A percentile compares a stretch with the other conserved stretches of the same genome.
These are phyloP conservation scores for Cercospora sp. DNA, from an alignment of 2,329 filamentous ascomycete genomes.

Conservation along the genomic window DNA sequence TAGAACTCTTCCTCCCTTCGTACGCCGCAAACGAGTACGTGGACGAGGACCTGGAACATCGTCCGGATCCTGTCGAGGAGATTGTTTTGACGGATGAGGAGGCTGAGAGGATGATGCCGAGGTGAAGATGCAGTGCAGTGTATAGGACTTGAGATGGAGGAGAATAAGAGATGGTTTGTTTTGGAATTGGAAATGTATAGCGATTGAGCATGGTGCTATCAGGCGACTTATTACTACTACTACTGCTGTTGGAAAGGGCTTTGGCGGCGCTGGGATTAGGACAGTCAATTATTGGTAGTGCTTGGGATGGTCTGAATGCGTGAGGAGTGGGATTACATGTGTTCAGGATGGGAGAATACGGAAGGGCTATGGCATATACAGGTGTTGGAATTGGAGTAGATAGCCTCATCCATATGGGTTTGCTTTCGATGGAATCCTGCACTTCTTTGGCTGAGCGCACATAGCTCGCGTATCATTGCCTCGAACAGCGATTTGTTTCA, in stretches of 20 bases:
- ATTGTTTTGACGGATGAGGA: slow-evolving; percentile 78
- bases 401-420: neutral
- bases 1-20: slow-evolving; percentile 78
- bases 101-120: slow-evolving; percentile 64
- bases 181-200: neutral
- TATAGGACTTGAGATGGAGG: neutral
- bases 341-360: neutral
- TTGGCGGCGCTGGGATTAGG: neutral
- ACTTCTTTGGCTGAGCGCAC: neutral
- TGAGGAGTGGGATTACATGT: neutral
- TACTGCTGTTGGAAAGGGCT: neutral
- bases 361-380: neutral
- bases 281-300: neutral
- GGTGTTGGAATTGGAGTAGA: neutral
- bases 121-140: neutral
- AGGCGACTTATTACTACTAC: neutral
- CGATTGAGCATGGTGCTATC: slow-evolving; percentile 15
- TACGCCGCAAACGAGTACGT: slow-evolving; percentile 64
- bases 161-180: neutral
- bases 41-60: slow-evolving; percentile 72
- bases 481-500: neutral
- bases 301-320: neutral
- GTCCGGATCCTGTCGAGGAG: slow-evolving; percentile 74
- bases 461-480: neutral
- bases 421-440: neutral